Base-by-base conservation (phyloP, 2,329 filamentous ascomycete genomes). In the Beauveria bassiana region DNA sequence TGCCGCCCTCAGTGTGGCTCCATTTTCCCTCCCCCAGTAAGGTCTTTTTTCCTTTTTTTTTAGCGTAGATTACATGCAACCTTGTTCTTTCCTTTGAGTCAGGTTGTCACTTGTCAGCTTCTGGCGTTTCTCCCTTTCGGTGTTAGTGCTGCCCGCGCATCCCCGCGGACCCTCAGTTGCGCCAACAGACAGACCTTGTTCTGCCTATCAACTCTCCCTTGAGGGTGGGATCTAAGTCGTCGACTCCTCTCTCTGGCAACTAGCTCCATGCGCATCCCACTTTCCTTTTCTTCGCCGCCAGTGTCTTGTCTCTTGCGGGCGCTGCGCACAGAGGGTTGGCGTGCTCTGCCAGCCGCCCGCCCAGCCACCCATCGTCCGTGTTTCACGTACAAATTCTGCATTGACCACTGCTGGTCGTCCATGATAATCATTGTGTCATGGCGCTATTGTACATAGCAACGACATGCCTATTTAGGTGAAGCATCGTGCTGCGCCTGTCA, bases 281-380 rank as follows among this genome's bases (percentile, higher is more conserved):
- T 47, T 26, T 47, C 45, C 22, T 22, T 26, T 12, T 24, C 45
- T 22, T 22, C 45, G 22, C 22, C 22, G 12, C 45, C 20, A 26
- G 45, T 24, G 14, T 14, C 12, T 24, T 47, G 22, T 14, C 12
- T 47, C 16, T 24, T 9, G 20, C 45, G 22, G 45, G 45, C 22
- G 52, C 38, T 28, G 49, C 26, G 22, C 52, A 43, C 52, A 40
- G 52, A 43, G 20, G 22, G 18, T 53, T 24, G 22, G 34, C 51
- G 51, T 42, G 52, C 43, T 46, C 22, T n/a, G 72, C 42, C 31
- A 34, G 31, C 31, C 31, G 12, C 16, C 51, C 22, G 12, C 34
- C 22, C 18, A 26, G 16, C 38, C 42, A 10, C 16, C 51, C 22
- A 26, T 3, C 22, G 52, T 43, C 52, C 38, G 52, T 54, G 52